A percentile compares a stretch with the other conserved stretches of the same genome.
Evolutionary conservation across 2,329 filamentous ascomycete genomes (phyloP).

Genomic region (Penicillium sp.): DNA sequence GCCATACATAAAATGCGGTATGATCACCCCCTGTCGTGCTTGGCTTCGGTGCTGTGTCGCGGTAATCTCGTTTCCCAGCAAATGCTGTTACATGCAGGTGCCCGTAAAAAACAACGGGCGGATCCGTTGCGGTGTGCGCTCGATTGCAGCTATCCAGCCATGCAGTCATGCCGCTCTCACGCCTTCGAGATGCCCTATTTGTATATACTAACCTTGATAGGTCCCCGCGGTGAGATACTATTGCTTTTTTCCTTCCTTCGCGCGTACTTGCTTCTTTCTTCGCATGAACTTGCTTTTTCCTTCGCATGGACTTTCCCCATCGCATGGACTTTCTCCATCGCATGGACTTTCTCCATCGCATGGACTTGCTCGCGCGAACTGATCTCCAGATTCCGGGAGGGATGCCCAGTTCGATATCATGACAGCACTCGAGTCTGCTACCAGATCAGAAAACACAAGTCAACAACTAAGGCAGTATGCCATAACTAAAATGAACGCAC

Average conservation of each 20-base stretch:
- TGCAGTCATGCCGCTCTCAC: constrained; percentile 1
- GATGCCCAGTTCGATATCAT: constrained; percentile 16
- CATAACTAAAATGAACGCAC: constrained; percentile 32
- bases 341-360: not conserved
- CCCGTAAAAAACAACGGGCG: not conserved
- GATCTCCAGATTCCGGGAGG: not conserved
- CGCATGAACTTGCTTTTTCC: not conserved
- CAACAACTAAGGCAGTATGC: constrained; percentile 8
- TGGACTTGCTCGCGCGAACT: not conserved
- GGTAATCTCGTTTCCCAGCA: not conserved
- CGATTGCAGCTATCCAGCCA: not conserved
- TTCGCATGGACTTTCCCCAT: not conserved
- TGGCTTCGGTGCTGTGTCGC: not conserved
- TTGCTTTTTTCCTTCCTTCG: not conserved
- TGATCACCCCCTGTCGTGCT: constrained; percentile 6
- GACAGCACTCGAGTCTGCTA: constrained; percentile 34
- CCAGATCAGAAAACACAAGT: constrained; percentile 21
- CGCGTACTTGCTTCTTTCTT: not conserved
- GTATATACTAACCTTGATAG: not conserved
- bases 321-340: not conserved
- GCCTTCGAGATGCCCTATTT: not conserved
- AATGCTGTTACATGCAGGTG: constrained; percentile 6
- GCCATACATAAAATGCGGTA: constrained; percentile 16
- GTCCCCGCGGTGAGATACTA: not conserved
- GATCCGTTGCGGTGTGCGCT: constrained; percentile 13